Conservation (phyloP, 306 rosid species). For the Pterocarpus santalinus region DNA sequence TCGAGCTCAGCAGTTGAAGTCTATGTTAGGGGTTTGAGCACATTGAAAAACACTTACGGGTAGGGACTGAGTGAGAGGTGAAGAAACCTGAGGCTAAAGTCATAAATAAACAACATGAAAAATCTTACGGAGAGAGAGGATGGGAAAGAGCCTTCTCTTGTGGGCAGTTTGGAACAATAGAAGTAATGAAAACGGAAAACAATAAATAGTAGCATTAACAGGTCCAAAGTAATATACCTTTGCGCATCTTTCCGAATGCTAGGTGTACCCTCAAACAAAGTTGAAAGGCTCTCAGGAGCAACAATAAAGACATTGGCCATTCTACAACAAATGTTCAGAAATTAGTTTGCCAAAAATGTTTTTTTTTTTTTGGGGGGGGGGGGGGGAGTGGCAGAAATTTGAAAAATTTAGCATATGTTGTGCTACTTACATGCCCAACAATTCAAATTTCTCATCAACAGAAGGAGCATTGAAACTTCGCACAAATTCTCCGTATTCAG, state of each 20-base stretch:
- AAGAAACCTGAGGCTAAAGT: no score
- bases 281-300: constrained; percentile 97
- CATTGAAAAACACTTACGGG: no score
- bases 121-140: background rate
- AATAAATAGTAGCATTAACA: background rate
- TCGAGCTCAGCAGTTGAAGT: no score
- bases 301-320: constrained; percentile 99
- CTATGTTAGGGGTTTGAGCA: no score
- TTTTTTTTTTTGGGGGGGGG: no score
- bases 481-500: constrained; percentile 96
- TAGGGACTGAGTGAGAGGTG: no score
- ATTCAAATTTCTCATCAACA: constrained; percentile 94
- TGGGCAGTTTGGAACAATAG: background rate
- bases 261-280: constrained; percentile 95
- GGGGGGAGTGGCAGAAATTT: background rate
- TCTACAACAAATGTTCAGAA: constrained; percentile 61
- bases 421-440: constrained; percentile 92
- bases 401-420: constrained; percentile 11
- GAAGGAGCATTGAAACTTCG: constrained; percentile 91
- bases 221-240: constrained; percentile 59
- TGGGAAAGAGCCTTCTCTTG: background rate
- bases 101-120: background rate
- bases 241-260: constrained; percentile 97
- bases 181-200: background rate
- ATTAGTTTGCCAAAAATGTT: constrained; percentile 29